Evolutionary conservation across 2,329 filamentous ascomycete genomes (phyloP), one percentile per base, ranked within the genome.

Genomic region (Cladophialophora yegresii): DNA sequence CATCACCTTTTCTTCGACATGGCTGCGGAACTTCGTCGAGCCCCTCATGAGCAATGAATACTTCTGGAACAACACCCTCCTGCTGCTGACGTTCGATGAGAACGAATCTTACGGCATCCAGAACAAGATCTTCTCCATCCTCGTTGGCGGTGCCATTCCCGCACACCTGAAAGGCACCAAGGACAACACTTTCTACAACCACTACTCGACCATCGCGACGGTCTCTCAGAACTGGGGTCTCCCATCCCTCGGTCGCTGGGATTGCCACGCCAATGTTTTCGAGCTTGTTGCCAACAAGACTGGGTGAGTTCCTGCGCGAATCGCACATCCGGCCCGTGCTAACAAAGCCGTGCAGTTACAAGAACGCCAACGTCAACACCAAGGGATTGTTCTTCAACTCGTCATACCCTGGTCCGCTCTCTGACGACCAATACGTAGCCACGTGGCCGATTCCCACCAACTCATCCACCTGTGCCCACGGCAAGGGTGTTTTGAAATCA

Each of bases 71-170:
- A 85, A 89, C 72, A 93, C 89, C 0, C 83, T 95, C 1, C 83
- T 95, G 9, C 79, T 93, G 4, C 76, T 95, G 65, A 93, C 87
- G 9, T 95, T 92, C 72, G 91, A 95, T 69, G 91, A 95, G 78
- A 90, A 87, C 74, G 85, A 88, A 71, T 86, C 84, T 9, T 92
- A 92, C 77, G 76, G 80, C 5, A 77, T 80, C 28, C 83, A 84
- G 70, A 95, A 95, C 82, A 82, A 82, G 47, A 83, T 95, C 58
- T 84, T 91, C 65, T 85, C 81, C 67, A 82, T 95, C 69, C 83
- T 95, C 0, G 79, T 95, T 2, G 91, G 91, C 16, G 90, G 90
- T 64, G 88, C 87, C n/a, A 77, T 96, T 1, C 89, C 89, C 10
- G 58, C 79, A 4, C 58, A 83, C n/a, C 82, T 89, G 0, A 78